Conservation (phyloP, 768 basidiomycete species). For the Mycena olivaceomarginata region DNA sequence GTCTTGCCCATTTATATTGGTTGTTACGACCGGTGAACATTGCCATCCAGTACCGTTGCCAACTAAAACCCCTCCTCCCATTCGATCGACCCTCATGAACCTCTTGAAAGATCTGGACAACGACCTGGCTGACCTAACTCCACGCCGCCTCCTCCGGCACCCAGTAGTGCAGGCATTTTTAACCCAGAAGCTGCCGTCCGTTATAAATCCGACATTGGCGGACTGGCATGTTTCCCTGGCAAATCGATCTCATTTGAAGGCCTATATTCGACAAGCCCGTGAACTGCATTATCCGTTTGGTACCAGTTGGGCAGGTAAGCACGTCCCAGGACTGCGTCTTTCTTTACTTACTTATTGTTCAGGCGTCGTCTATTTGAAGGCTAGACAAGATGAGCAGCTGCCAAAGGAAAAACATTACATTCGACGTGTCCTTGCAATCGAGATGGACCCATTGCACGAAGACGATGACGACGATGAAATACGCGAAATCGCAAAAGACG, state of each 20-base stretch:
- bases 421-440: neutral
- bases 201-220: neutral
- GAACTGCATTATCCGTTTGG: slow-evolving; percentile 6
- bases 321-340: neutral
- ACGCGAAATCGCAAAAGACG: neutral
- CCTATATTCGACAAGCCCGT: slow-evolving; percentile 9
- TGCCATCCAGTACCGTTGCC: slow-evolving; percentile 20
- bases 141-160: neutral
- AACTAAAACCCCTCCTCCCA: slow-evolving; percentile 1
- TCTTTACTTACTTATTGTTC: too few species aligned
- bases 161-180: neutral
- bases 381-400: neutral
- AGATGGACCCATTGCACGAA: neutral
- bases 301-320: slow-evolving; percentile 10
- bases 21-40: too few species aligned
- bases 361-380: slow-evolving; percentile 8
- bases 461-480: neutral
- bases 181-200: neutral
- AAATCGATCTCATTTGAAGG: slow-evolving; percentile 3
- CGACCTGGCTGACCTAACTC: neutral
- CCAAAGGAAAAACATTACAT: neutral
- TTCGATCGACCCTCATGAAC: neutral
- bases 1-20: too few species aligned
- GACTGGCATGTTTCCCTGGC: neutral
- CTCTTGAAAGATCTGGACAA: neutral